Conservation (phyloP, 2,329 filamentous ascomycete genomes). For the Fonsecaea erecta region DNA sequence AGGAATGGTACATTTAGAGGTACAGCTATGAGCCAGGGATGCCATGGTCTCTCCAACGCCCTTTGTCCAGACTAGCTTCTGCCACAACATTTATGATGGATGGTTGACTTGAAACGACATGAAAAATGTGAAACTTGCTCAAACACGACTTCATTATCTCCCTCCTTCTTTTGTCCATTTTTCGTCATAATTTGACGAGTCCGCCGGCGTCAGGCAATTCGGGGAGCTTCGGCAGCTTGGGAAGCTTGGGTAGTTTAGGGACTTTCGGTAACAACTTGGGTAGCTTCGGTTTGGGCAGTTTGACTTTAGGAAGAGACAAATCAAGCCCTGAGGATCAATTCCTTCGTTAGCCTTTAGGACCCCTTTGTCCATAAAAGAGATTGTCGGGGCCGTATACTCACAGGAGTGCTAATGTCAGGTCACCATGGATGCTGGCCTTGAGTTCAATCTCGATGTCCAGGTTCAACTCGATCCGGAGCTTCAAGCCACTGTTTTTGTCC, state of each 20-base stretch:
- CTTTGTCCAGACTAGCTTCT: constrained; percentile 2
- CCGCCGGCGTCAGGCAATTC: constrained; percentile 8
- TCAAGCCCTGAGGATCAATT: constrained; percentile 36
- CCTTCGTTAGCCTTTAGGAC: constrained; percentile 34
- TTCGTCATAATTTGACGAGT: constrained; percentile 9
- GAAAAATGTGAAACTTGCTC: constrained; percentile 5
- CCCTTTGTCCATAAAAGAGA: neutral
- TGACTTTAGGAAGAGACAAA: constrained; percentile 32
- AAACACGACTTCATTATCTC: neutral
- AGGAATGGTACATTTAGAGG: constrained; percentile 22
- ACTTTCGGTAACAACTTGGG: constrained; percentile 15
- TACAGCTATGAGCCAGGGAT: constrained; percentile 12
- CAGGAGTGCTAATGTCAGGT: constrained; percentile 78
- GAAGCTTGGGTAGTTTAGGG: constrained; percentile 26
- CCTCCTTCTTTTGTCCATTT: constrained; percentile 6
- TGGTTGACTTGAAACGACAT: constrained; percentile 2
- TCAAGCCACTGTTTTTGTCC: constrained; percentile 47
- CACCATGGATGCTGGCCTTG: constrained; percentile 83
- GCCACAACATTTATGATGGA: constrained; percentile 3
- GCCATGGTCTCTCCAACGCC: constrained; percentile 18
- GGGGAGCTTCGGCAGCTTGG: constrained; percentile 25
- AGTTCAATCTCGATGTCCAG: constrained; percentile 83
- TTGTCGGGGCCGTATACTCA: constrained; percentile 54
- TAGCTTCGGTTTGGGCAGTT: constrained; percentile 28
- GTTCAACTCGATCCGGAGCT: constrained; percentile 75